These are phyloP conservation scores for Athelia psychrophila DNA, from an alignment of 1,284 basidiomycete species.

Conservation along the genomic window DNA sequence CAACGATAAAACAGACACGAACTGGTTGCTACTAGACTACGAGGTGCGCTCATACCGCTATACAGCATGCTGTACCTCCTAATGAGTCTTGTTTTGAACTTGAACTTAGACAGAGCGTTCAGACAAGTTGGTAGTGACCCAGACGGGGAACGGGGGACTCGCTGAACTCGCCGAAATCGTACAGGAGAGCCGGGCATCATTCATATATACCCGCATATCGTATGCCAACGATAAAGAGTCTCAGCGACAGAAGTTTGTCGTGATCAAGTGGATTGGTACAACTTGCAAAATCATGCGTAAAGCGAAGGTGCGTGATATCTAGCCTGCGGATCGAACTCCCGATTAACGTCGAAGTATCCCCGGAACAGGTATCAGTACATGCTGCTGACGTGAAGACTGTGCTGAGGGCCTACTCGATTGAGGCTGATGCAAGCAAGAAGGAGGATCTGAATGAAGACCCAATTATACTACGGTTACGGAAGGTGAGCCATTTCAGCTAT, in stretches of 20 bases:
- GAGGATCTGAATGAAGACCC: constrained; percentile 83
- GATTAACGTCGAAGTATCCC: background rate
- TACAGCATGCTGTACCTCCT: constrained; percentile 1
- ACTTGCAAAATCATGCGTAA: constrained; percentile 87
- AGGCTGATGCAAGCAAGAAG: constrained; percentile 78
- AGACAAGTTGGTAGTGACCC: constrained; percentile 75
- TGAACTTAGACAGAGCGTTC: constrained; percentile 68
- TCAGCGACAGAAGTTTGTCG: constrained; percentile 85
- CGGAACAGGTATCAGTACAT: constrained; percentile 80
- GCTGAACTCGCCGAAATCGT: constrained; percentile 73
- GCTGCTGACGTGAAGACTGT: constrained; percentile 81
- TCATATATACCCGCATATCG: constrained; percentile 78
- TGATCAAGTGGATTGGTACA: constrained; percentile 88
- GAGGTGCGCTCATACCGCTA: constrained; percentile 67
- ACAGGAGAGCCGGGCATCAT: constrained; percentile 75
- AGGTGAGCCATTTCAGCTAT: constrained; percentile 44
- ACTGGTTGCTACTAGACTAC: constrained; percentile 87
- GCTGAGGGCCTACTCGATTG: constrained; percentile 79
- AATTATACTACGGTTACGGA: constrained; percentile 69
- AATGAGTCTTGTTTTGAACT: constrained; percentile 5
- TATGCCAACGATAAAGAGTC: constrained; percentile 88
- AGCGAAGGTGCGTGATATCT: constrained; percentile 60
- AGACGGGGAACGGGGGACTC: constrained; percentile 78
- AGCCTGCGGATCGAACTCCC: background rate
- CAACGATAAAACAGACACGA: constrained; percentile 76